Evolutionary conservation across 2,329 filamentous ascomycete species (phyloP).

Genomic region (Calonectria ilicicola): DNA sequence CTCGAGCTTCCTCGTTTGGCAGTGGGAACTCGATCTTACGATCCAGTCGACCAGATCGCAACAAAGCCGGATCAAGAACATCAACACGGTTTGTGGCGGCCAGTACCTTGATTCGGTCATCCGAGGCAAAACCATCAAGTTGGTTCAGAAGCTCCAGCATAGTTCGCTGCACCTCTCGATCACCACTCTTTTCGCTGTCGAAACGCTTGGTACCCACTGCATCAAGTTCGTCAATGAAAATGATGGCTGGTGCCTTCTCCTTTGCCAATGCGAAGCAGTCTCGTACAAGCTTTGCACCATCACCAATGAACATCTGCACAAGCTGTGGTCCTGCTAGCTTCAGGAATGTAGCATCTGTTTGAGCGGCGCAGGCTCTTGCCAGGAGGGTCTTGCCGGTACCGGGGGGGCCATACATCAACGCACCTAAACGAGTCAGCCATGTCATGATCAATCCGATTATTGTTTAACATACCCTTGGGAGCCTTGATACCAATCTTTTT

Average conservation of each 20-base stretch:
- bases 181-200: constrained; percentile 97
- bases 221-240: constrained; percentile 99
- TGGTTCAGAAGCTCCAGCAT: constrained; percentile 99
- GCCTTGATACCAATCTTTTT: constrained; percentile 99
- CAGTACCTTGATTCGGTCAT: constrained; percentile 96
- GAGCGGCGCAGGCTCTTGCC: constrained; percentile 94
- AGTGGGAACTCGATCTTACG: constrained; percentile 98
- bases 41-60: constrained; percentile 92
- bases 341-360: constrained; percentile 98
- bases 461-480: constrained; percentile 82
- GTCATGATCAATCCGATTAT: constrained; percentile 70
- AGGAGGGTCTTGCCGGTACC: constrained; percentile 93
- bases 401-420: constrained; percentile 96
- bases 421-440: constrained; percentile 92
- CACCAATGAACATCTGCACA: constrained; percentile 99
- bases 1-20: constrained; percentile 96
- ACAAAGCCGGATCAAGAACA: constrained; percentile 89
- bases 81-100: constrained; percentile 96
- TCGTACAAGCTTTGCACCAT: constrained; percentile 96
- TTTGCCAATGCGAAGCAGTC: constrained; percentile 98
- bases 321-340: constrained; percentile 98
- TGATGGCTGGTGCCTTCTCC: constrained; percentile 98
- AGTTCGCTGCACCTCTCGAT: constrained; percentile 96
- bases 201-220: constrained; percentile 99
- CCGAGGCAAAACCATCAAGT: constrained; percentile 96